Evolutionary conservation across 1,284 basidiomycete genomes (phyloP).

Genomic region (Sanghuangporus baumii): DNA sequence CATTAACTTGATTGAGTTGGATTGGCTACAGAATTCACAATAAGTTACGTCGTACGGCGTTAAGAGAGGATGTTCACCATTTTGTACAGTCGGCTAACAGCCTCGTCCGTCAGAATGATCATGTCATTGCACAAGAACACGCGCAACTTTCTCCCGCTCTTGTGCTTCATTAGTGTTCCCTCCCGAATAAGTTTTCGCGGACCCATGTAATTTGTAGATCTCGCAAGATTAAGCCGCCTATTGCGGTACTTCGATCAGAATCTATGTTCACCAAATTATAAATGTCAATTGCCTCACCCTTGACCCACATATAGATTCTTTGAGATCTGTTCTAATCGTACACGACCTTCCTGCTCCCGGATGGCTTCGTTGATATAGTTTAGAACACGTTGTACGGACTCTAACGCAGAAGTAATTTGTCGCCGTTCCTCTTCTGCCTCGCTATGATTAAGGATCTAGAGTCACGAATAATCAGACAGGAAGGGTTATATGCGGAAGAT

Average conservation of each 20-base stretch:
- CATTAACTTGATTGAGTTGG: conserved; percentile 58
- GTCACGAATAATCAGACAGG: neutral
- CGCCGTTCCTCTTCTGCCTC: conserved; percentile 53
- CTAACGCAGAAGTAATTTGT: conserved; percentile 51
- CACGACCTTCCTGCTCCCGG: conserved; percentile 74
- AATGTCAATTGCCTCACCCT: conserved; percentile 47
- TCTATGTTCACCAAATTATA: neutral
- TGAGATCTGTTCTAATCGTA: conserved; percentile 67
- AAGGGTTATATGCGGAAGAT: neutral
- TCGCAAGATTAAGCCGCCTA: conserved; percentile 85
- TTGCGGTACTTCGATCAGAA: neutral
- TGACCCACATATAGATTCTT: conserved; percentile 83
- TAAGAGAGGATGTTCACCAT: conserved; percentile 53
- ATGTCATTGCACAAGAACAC: conserved; percentile 81
- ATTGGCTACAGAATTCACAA: conserved; percentile 45
- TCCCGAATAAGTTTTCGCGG: conserved; percentile 74
- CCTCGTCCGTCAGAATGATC: conserved; percentile 70
- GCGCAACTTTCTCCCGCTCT: conserved; percentile 75
- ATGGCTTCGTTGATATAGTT: conserved; percentile 86
- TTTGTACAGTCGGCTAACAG: conserved; percentile 65
- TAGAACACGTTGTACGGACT: conserved; percentile 68
- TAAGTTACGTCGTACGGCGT: neutral
- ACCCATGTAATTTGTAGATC: conserved; percentile 78
- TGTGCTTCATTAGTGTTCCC: conserved; percentile 74
- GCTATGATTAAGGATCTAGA: conserved; percentile 79